Base-by-base conservation (phyloP, 129 eudicot species). In the Chrysanthemum seticuspe region DNA sequence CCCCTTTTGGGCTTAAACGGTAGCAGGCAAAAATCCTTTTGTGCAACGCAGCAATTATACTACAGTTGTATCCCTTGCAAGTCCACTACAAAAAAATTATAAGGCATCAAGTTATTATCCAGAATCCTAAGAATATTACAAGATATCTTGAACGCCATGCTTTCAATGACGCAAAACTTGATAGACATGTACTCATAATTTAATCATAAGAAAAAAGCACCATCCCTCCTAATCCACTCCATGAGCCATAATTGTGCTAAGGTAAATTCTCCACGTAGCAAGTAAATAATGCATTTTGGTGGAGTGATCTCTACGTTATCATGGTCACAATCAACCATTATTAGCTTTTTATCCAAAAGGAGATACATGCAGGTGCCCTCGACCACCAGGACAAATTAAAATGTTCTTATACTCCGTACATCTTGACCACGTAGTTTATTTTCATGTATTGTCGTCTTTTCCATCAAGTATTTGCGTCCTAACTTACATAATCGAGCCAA, bases 191-290 rank as follows among this genome's bases (percentile, higher is more conserved):
- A 11, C n/a, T 59, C 44, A 49, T 27, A 59, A 58, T 47, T 75
- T 66, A 12, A 67, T 47, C 14, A 21, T 18, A 9, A 21, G 45
- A 55, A 44, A 6, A 4, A 52, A 36, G 27, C 53, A 47, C 45
- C 5, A 21, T 9, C 18, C 36, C 61, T 72, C 65, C 45, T 23
- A 21, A 10, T n/a, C 65, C 27, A 69, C 25, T 50, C 51, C 51
- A 75, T 47, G 47, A 19, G 47, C 15, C 69, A 77, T 59, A 77
- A 60, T 31, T 52, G 71, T 61, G 80, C 60, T 76, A n/a, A 4
- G n/a, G 36, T 64, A 53, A 74, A 64, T 8, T 53, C 40, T 12
- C 23, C 75, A 29, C 59, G 49, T 12, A 29, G 61, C 72, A 52
- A 74, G 21, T 13, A 21, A 52, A 13, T 40, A 59, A 7, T 52